Evolutionary conservation across 2,329 filamentous ascomycete genomes (phyloP).

Genomic region (Penicillium sp.): DNA sequence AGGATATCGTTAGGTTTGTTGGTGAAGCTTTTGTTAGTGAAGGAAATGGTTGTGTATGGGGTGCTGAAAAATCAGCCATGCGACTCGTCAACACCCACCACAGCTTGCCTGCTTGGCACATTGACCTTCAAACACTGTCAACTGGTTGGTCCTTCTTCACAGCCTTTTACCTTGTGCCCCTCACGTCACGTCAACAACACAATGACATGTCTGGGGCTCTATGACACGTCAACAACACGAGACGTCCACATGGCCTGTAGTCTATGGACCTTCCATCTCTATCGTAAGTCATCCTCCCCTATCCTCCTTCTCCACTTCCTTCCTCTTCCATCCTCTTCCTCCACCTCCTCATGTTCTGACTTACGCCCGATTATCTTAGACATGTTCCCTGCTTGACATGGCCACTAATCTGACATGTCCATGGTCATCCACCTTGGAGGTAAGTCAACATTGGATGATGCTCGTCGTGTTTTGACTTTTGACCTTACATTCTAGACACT

Average conservation of each 20-base stretch:
- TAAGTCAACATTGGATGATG: neutral
- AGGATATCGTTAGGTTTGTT: no score
- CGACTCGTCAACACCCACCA: neutral
- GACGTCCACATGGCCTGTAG: neutral
- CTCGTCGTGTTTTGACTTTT: neutral
- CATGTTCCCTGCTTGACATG: neutral
- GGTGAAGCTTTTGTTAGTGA: no score
- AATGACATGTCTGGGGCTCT: neutral
- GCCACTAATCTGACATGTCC: neutral
- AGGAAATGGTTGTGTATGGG: no score
- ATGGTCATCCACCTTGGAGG: neutral
- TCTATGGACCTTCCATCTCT: neutral
- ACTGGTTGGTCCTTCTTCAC: neutral
- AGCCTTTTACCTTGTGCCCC: no score
- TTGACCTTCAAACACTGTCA: neutral
- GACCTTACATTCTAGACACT: neutral
- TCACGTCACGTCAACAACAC: neutral
- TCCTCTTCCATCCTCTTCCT: neutral
- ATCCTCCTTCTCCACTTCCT: neutral
- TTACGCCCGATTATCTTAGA: neutral
- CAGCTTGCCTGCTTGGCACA: neutral
- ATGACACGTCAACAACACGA: neutral
- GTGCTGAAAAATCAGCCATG: no score
- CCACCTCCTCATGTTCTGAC: neutral
- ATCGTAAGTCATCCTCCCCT: neutral